Evolutionary conservation across 257 asterid species (phyloP).

Genomic region (Thymus mandschuricus): DNA sequence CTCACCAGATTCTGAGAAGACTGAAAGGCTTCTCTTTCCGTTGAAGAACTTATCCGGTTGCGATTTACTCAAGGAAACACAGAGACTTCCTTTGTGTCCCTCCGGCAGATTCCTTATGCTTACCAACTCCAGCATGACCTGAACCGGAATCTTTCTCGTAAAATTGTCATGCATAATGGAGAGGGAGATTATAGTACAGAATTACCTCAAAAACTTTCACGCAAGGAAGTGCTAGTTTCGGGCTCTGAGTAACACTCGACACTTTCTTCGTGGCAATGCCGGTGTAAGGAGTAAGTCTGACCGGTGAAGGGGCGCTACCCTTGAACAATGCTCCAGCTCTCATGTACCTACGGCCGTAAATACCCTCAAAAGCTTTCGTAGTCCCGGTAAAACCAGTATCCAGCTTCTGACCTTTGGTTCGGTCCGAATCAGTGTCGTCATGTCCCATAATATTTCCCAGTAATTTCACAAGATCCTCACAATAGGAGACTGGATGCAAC

Average conservation of each 20-base stretch:
- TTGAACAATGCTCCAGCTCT: slow-evolving; percentile 94
- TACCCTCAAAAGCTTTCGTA: slow-evolving; percentile 75
- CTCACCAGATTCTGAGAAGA: slow-evolving; percentile 71
- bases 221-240: slow-evolving; percentile 48
- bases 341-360: slow-evolving; percentile 85
- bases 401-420: slow-evolving; percentile 90
- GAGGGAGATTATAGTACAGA: slow-evolving; percentile 2
- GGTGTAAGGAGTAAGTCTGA: slow-evolving; percentile 59
- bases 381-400: slow-evolving; percentile 84
- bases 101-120: slow-evolving; percentile 70
- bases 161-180: slow-evolving; percentile 10
- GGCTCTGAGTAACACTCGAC: slow-evolving; percentile 37
- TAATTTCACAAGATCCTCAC: slow-evolving; percentile 69
- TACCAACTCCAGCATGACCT: slow-evolving; percentile 96
- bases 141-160: slow-evolving; percentile 18
- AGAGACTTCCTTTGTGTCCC: slow-evolving; percentile 61
- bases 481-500: slow-evolving; percentile 78
- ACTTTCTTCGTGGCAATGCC: slow-evolving; percentile 41
- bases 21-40: slow-evolving; percentile 66
- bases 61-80: slow-evolving; percentile 68
- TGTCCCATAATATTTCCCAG: slow-evolving; percentile 84
- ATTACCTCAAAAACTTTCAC: slow-evolving; percentile 71
- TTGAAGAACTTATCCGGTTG: slow-evolving; percentile 83
- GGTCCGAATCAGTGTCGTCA: slow-evolving; percentile 93
- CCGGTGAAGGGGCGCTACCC: slow-evolving; percentile 77